phyloP scores from a whole-genome alignment of 495 filamentous ascomycete species.

The Apiosordaria backusii region DNA sequence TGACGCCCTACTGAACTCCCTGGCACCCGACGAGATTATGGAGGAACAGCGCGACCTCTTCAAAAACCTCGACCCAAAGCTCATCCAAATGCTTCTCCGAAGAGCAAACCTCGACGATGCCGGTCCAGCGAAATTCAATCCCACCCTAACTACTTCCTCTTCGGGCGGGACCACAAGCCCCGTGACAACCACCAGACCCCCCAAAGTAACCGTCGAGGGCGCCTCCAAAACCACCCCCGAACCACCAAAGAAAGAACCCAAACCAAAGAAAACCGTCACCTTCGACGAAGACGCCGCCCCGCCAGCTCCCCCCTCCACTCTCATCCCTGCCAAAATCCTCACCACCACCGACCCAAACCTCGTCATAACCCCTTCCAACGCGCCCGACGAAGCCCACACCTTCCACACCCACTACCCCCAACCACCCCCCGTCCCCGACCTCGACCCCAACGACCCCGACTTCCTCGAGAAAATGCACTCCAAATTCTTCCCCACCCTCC shows the following conservation, averaged over 20 bases:
- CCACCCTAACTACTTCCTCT: background rate
- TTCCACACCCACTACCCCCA: constrained; percentile 36
- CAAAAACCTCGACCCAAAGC: constrained; percentile 58
- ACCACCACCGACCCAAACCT: constrained; percentile 40
- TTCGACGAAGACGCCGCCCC: constrained; percentile 28
- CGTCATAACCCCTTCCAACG: constrained; percentile 46
- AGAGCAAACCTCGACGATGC: constrained; percentile 73
- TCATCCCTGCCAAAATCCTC: constrained; percentile 23
- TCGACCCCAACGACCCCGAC: constrained; percentile 75
- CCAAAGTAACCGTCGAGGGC: constrained; percentile 21
- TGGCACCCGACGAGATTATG: constrained; percentile 80
- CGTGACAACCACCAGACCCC: constrained; percentile 18
- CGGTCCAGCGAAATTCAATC: constrained; percentile 26
- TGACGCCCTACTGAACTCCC: constrained; percentile 62
- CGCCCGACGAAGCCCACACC: constrained; percentile 21
- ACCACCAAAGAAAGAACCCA: constrained; percentile 9
- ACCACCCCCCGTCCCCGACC: constrained; percentile 50
- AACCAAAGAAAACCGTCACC: constrained; percentile 30
- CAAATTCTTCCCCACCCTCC: constrained; percentile 87
- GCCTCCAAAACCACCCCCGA: constrained; percentile 11
- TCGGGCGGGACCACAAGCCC: constrained; percentile 17
- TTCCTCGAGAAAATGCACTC: constrained; percentile 81
- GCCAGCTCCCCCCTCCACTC: constrained; percentile 19
- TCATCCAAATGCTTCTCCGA: constrained; percentile 73
- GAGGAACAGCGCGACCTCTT: constrained; percentile 72